Evolutionary conservation across 1,284 basidiomycete species (phyloP), one percentile per base, ranked within the genome.

Genomic region (Apiotrichum gracile): DNA sequence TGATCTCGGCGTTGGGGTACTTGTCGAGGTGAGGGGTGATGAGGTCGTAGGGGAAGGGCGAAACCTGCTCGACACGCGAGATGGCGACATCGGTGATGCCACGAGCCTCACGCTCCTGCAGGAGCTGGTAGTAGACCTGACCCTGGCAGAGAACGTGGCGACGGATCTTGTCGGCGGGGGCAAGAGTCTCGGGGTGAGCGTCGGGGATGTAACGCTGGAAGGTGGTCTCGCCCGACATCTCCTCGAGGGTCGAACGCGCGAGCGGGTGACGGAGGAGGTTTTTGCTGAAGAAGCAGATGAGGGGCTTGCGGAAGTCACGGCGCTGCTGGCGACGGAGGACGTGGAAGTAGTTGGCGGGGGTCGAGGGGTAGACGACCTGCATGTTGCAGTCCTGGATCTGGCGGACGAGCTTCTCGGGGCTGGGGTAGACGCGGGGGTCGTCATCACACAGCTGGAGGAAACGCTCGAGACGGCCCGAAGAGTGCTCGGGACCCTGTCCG

Each of bases 301-400:
- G 82, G 47, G 92, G 92, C 79, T 96, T 96, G 67, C 92, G 85
- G 87, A 91, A 96, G 74, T 94, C 92, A 63, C 92, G 88, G 76
- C 91, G 87, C 69, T 91, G 90, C 77, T 97, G 92, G 61, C 91
- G 85, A 74, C 92, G 87, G 47, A 96, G 85, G 57, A 93, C 90
- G 74, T 96, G 92, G 88, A 89, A 93, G 74, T 92, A 92, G 80
- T 92, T 94, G 47, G 91, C 87, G 12, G 90, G 89, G 0, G 90
- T 93, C 33, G 93, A 93, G 19, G 90, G 87, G 78, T 97, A 97
- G 37, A 96, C 90, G 62, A 97, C 86, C 77, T 97, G 94, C 91
- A 98, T 93, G 76, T 98, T 99, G 76, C 91, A 94, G 75, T 99
- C 96, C 78, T 98, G 96, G 73, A 97, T 92, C 72, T 96, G 91